Conservation (phyloP, 805 yeast species). For the Teunomyces panamensis region DNA sequence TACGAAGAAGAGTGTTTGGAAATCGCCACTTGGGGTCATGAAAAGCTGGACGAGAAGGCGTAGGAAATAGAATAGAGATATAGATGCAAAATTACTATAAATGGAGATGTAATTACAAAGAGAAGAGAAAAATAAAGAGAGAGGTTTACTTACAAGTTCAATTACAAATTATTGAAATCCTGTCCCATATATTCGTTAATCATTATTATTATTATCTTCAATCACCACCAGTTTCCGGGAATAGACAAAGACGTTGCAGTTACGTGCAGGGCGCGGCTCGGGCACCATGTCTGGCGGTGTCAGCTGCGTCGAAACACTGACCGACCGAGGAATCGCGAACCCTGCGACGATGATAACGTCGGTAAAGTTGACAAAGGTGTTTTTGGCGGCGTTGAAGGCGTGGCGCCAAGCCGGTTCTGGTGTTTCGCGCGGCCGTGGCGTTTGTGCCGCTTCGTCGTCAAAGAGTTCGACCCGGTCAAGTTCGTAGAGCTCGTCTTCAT, state of each 20-base stretch:
- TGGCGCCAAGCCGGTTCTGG: conserved; percentile 2
- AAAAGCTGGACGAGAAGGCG: conserved; percentile 14
- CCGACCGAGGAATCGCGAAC: conserved; percentile 55
- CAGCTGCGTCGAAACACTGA: conserved; percentile 28
- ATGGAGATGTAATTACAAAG: no score
- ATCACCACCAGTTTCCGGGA: conserved; percentile 36
- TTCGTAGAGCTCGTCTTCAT: conserved; percentile 59
- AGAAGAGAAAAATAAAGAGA: no score
- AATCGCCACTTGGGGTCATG: conserved; percentile 76
- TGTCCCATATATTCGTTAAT: no score
- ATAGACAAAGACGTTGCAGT: conserved; percentile 37
- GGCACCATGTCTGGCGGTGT: neutral
- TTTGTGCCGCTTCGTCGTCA: conserved; percentile 24
- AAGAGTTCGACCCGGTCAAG: conserved; percentile 39
- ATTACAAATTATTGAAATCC: no score
- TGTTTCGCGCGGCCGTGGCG: neutral
- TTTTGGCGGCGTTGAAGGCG: conserved; percentile 24
- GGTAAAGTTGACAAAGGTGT: conserved; percentile 42
- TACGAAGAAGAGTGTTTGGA: conserved; percentile 65
- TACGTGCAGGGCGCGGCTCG: conserved; percentile 4
- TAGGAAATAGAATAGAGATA: no score
- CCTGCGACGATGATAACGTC: conserved; percentile 57
- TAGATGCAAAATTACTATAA: no score
- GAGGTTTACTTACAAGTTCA: no score
- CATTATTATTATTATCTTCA: conserved; percentile 9